Evolutionary conservation across 257 asterid genomes (phyloP).

Genomic region (Sherardia arvensis): DNA sequence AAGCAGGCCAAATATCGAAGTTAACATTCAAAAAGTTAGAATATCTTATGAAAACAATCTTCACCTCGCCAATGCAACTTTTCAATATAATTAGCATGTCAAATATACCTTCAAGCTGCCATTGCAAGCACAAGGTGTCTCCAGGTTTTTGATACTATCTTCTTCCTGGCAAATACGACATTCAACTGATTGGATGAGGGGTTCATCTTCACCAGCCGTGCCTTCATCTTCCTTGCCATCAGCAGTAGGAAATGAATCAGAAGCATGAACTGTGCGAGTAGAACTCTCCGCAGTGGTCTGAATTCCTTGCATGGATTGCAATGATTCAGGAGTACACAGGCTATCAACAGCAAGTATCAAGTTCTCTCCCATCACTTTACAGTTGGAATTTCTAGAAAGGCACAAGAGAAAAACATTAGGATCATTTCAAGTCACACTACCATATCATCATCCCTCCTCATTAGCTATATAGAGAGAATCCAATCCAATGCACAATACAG

Average conservation of each 20-base stretch:
- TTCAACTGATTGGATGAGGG: constrained; percentile 30
- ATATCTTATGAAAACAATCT: not conserved
- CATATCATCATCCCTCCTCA: not conserved
- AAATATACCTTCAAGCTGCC: constrained; percentile 41
- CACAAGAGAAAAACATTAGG: not conserved
- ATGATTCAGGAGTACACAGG: constrained; percentile 15
- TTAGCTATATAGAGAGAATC: not conserved
- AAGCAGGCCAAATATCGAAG: not conserved
- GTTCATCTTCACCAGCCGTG: constrained; percentile 27
- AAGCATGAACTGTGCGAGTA: constrained; percentile 14
- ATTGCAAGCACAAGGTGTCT: constrained; percentile 37
- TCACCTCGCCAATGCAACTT: not conserved
- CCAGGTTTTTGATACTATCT: constrained; percentile 30
- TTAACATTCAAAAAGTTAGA: not conserved
- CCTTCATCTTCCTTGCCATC: constrained; percentile 17
- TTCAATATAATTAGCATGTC: not conserved
- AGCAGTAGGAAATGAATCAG: constrained; percentile 18
- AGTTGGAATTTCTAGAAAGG: not conserved
- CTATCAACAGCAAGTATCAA: constrained; percentile 28
- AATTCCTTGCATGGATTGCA: constrained; percentile 16
- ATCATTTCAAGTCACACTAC: not conserved
- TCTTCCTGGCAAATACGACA: constrained; percentile 54
- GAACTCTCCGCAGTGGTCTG: constrained; percentile 19
- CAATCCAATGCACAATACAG: not conserved
- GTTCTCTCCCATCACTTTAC: constrained; percentile 34